Evolutionary conservation across 805 yeast genomes (phyloP).

Genomic region (Myxozyma monticola): DNA sequence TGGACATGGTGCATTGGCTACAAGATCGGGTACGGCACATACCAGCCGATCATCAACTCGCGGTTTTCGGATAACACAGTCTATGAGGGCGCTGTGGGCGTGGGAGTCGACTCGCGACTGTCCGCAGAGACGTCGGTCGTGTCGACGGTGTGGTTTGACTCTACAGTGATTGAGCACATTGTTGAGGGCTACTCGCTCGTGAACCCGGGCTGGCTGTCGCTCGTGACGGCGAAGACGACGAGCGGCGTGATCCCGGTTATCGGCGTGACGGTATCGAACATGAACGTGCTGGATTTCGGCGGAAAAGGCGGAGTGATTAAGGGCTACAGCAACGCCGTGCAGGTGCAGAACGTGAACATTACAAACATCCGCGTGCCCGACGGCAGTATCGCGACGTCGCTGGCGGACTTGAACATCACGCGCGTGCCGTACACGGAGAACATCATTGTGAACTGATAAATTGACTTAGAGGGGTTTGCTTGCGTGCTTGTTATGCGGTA

Average conservation of each 20-base stretch:
- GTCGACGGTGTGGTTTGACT: slow-evolving; percentile 1
- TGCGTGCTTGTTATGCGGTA: no score
- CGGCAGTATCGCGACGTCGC: no score
- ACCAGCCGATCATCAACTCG: slow-evolving; percentile 2
- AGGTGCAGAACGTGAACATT: slow-evolving; percentile 4
- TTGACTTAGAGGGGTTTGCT: no score
- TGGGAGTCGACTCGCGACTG: slow-evolving; percentile 17
- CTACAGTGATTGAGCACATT: slow-evolving; percentile 10
- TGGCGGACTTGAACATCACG: slow-evolving; percentile 1
- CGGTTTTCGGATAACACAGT: slow-evolving; percentile 8
- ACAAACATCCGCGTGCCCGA: background rate
- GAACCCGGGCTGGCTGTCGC: slow-evolving; percentile 20
- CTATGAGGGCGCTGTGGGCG: slow-evolving; percentile 16
- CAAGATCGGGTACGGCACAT: slow-evolving; percentile 22
- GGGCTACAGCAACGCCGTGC: slow-evolving; percentile 6
- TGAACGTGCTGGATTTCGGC: slow-evolving; percentile 10
- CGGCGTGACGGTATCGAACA: slow-evolving; percentile 8
- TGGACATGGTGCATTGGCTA: slow-evolving; percentile 24
- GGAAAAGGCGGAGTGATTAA: slow-evolving; percentile 11
- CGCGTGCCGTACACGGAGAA: background rate
- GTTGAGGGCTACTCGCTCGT: slow-evolving; percentile 9
- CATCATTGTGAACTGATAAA: background rate
- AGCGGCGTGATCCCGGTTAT: slow-evolving; percentile 8
- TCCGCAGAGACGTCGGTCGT: slow-evolving; percentile 1
- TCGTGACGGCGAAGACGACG: slow-evolving; percentile 9